phyloP scores from a whole-genome alignment of 108 stramenopile genomes.

The Fragilaria crotonensis region DNA sequence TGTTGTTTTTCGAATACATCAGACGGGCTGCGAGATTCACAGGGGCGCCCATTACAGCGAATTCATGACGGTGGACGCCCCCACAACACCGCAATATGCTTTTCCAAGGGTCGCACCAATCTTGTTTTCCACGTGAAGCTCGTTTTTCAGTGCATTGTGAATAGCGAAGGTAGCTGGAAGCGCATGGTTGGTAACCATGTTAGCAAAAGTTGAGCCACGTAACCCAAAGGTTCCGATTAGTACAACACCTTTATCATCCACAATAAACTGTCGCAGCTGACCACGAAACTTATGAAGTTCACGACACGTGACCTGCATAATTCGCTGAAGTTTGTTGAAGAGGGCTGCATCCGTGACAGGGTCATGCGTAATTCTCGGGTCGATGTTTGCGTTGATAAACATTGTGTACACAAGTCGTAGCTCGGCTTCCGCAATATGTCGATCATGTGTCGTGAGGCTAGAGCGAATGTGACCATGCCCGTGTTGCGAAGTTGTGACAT shows the following conservation, averaged over 20 bases:
- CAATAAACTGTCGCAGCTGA: too few species aligned
- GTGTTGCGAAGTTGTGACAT: conserved; percentile 32
- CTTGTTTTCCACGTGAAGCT: conserved; percentile 26
- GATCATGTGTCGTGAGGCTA: conserved; percentile 10
- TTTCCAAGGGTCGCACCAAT: conserved; percentile 31
- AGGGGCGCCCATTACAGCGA: conserved; percentile 53
- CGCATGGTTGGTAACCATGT: conserved; percentile 21
- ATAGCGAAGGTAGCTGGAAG: conserved; percentile 4
- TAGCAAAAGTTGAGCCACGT: conserved; percentile 41
- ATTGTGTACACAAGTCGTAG: conserved; percentile 27
- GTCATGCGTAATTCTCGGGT: conserved; percentile 9
- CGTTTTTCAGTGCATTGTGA: conserved; percentile 22
- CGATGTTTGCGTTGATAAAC: conserved; percentile 17
- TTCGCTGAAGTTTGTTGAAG: conserved; percentile 9
- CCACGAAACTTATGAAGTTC: conserved; percentile 25
- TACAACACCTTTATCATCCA: conserved; percentile 54
- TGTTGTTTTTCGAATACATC: conserved; percentile 36
- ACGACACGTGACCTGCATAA: conserved; percentile 15
- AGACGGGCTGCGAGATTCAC: conserved; percentile 62
- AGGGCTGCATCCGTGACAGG: conserved; percentile 8
- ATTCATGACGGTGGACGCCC: conserved; percentile 48
- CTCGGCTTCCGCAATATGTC: conserved; percentile 37
- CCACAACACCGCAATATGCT: conserved; percentile 41
- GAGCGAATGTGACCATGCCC: conserved; percentile 11
- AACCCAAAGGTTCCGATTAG: conserved; percentile 65